phyloP scores from a whole-genome alignment of 805 yeast genomes.

The Ogataea parapolymorpha region DNA sequence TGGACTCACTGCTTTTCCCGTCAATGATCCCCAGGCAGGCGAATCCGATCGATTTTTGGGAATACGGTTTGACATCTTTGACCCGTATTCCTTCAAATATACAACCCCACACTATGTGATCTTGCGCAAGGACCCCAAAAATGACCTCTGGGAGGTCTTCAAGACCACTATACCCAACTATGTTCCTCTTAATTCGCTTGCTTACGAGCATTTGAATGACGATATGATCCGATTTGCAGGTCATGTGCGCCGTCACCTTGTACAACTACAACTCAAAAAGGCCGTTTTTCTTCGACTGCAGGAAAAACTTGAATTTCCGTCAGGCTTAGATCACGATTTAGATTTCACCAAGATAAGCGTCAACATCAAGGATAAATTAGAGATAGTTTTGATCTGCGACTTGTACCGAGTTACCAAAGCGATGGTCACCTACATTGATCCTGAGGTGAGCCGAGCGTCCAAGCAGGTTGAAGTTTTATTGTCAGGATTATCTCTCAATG shows the following conservation, averaged over 20 bases:
- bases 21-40: slow-evolving; percentile 34
- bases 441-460: background rate
- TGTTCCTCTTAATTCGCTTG: slow-evolving; percentile 26
- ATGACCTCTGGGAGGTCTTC: slow-evolving; percentile 30
- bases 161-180: slow-evolving; percentile 35
- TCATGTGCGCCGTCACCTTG: slow-evolving; percentile 24
- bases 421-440: slow-evolving; percentile 12
- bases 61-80: slow-evolving; percentile 46
- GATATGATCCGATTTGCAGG: slow-evolving; percentile 26
- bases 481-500: slow-evolving; percentile 13
- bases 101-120: slow-evolving; percentile 48
- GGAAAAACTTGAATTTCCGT: slow-evolving; percentile 9
- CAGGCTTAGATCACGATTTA: slow-evolving; percentile 25
- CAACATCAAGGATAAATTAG: slow-evolving; percentile 16
- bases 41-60: slow-evolving; percentile 38
- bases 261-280: slow-evolving; percentile 23
- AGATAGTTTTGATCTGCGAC: slow-evolving; percentile 24
- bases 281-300: slow-evolving; percentile 17
- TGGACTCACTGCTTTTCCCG: slow-evolving; percentile 51
- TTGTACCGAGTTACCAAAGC: slow-evolving; percentile 19
- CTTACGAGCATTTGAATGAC: slow-evolving; percentile 24
- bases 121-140: slow-evolving; percentile 28
- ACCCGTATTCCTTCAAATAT: slow-evolving; percentile 29
- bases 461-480: slow-evolving; percentile 19
- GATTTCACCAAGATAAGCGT: slow-evolving; percentile 28